Evolutionary conservation across 169 alveolate species (phyloP).

Genomic region (Theileria sp.): DNA sequence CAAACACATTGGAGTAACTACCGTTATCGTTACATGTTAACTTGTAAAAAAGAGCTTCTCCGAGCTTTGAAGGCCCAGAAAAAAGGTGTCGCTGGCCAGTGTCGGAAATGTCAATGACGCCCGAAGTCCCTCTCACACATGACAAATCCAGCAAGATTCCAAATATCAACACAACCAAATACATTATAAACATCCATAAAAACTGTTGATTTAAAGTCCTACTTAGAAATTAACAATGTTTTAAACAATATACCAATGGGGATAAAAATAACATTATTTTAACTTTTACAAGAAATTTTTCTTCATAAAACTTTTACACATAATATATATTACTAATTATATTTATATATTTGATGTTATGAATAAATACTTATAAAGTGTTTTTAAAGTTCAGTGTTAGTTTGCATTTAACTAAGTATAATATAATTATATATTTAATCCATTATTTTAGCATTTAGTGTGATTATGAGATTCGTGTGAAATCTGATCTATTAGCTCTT

Average conservation of each 20-base stretch:
- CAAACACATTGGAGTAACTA: conserved; percentile 15
- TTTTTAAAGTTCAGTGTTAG: background rate
- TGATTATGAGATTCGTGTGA: background rate
- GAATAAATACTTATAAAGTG: background rate
- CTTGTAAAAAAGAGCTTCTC: conserved; percentile 7
- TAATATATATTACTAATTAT: no score
- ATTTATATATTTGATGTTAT: no score
- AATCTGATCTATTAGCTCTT: background rate
- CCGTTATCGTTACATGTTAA: conserved; percentile 5
- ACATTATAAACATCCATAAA: background rate
- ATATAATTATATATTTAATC: no score
- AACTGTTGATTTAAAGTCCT: background rate
- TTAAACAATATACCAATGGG: background rate
- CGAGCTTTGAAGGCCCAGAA: conserved; percentile 13
- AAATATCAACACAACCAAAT: background rate
- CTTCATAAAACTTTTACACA: background rate
- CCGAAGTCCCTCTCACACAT: background rate
- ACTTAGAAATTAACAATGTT: background rate
- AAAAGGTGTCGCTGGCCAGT: background rate
- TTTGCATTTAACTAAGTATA: background rate
- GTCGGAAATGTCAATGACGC: conserved; percentile 10
- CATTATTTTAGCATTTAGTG: background rate
- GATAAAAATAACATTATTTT: background rate
- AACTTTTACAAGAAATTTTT: background rate
- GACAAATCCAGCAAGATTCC: background rate